Conservation (phyloP, 2,329 filamentous ascomycete species). For the Hypoxylon sp. region DNA sequence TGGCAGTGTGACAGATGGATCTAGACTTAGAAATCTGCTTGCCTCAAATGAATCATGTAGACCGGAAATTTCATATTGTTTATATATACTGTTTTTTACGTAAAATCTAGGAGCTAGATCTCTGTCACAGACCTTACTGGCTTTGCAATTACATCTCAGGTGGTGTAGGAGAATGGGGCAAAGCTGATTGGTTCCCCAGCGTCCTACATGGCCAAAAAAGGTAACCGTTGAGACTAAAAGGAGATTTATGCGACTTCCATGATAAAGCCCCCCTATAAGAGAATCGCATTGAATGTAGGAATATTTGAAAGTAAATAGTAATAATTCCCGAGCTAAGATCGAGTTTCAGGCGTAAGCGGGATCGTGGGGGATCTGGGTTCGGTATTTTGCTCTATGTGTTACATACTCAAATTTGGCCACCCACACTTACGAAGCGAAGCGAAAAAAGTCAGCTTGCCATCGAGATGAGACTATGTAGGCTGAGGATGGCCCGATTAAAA, state of each 20-base stretch:
- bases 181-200: slow-evolving; percentile 35
- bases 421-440: not conserved
- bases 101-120: not conserved
- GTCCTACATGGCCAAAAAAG: slow-evolving; percentile 25
- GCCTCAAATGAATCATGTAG: not conserved
- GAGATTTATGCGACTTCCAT: not conserved
- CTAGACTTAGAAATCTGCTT: slow-evolving; percentile 5
- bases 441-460: slow-evolving; percentile 14
- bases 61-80: not conserved
- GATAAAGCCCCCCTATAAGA: slow-evolving; percentile 4
- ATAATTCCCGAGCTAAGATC: slow-evolving; percentile 5
- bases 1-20: slow-evolving; percentile 6
- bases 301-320: not conserved
- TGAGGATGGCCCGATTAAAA: slow-evolving; percentile 26
- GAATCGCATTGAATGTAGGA: not conserved
- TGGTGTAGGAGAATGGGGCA: slow-evolving; percentile 11
- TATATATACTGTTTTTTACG: slow-evolving; percentile 5
- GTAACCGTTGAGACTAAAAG: slow-evolving; percentile 22
- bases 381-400: slow-evolving; percentile 20
- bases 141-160: not conserved
- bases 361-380: slow-evolving; percentile 24
- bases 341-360: slow-evolving; percentile 1
- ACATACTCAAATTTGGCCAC: slow-evolving; percentile 5
- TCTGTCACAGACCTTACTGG: not conserved
- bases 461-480: slow-evolving; percentile 8